Evolutionary conservation across 495 filamentous ascomycete genomes (phyloP).

Genomic region (Cudoniella acicularis): DNA sequence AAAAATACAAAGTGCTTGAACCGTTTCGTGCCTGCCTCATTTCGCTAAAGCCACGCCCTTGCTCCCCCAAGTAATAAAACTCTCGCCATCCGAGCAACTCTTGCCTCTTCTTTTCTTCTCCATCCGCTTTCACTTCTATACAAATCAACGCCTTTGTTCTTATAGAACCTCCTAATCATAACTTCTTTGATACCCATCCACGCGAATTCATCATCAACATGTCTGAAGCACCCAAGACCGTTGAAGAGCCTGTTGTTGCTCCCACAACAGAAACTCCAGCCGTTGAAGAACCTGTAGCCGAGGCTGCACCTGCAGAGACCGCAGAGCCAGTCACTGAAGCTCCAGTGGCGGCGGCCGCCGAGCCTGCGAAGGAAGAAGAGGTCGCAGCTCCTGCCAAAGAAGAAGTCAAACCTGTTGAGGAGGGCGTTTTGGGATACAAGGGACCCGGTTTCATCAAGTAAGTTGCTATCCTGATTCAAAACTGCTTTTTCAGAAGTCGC

Average conservation of each 20-base stretch:
- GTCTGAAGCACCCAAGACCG: constrained; percentile 27
- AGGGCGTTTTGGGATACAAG: constrained; percentile 84
- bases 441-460: constrained; percentile 88
- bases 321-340: constrained; percentile 35
- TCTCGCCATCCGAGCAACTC: neutral
- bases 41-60: neutral
- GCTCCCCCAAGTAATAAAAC: neutral
- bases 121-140: neutral
- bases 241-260: constrained; percentile 37
- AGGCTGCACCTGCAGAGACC: constrained; percentile 37
- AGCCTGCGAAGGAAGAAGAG: constrained; percentile 35
- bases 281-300: constrained; percentile 47
- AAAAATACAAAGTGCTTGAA: no score
- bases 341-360: constrained; percentile 40
- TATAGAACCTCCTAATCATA: neutral
- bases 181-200: neutral
- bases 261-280: constrained; percentile 42
- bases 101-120: neutral
- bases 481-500: constrained; percentile 37
- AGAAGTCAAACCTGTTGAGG: constrained; percentile 38
- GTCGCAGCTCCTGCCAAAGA: constrained; percentile 33
- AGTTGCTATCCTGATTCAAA: constrained; percentile 31
- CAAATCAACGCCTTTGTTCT: neutral
- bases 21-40: neutral
- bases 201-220: constrained; percentile 13